A percentile compares a stretch with the other conserved stretches of the same genome.
Conservation (phyloP, 208 protist species). For the Acanthamoeba healyi region DNA sequence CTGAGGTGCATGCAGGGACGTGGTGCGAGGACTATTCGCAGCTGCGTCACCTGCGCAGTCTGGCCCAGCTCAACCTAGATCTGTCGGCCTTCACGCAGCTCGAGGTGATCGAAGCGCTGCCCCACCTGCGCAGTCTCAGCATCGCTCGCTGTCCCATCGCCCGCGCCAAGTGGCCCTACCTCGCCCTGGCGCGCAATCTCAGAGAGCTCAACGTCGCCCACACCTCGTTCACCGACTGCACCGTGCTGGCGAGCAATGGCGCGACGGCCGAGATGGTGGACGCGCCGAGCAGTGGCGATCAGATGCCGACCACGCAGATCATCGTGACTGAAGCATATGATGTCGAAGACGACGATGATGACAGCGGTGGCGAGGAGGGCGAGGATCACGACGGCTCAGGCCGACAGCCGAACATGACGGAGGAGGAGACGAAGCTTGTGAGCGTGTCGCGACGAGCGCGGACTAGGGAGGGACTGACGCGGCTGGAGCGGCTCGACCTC, state of each 20-base stretch:
- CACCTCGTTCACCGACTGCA: slow-evolving; percentile 16
- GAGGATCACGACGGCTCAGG: background rate
- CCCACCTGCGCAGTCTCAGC: background rate
- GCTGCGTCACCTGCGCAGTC: background rate
- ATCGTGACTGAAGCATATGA: background rate
- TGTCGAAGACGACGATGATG: background rate
- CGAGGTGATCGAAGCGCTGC: background rate
- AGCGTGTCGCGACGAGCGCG: background rate
- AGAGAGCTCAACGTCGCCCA: slow-evolving; percentile 21
- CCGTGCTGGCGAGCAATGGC: background rate
- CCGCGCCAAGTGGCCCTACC: background rate
- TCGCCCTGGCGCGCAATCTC: background rate
- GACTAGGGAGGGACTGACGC: background rate
- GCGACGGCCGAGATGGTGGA: too few species aligned
- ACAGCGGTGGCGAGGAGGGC: background rate
- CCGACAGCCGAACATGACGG: too few species aligned
- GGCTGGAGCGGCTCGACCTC: background rate
- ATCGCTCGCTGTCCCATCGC: background rate
- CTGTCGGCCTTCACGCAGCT: background rate
- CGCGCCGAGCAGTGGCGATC: too few species aligned
- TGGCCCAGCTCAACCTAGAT: background rate
- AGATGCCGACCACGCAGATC: background rate
- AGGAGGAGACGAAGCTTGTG: too few species aligned
- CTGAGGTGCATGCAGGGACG: background rate
- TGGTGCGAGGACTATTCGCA: slow-evolving; percentile 7